A percentile compares a stretch with the other conserved stretches of the same genome.
Evolutionary conservation across 2,329 filamentous ascomycete species (phyloP).

Genomic region (Leptographium procerum): DNA sequence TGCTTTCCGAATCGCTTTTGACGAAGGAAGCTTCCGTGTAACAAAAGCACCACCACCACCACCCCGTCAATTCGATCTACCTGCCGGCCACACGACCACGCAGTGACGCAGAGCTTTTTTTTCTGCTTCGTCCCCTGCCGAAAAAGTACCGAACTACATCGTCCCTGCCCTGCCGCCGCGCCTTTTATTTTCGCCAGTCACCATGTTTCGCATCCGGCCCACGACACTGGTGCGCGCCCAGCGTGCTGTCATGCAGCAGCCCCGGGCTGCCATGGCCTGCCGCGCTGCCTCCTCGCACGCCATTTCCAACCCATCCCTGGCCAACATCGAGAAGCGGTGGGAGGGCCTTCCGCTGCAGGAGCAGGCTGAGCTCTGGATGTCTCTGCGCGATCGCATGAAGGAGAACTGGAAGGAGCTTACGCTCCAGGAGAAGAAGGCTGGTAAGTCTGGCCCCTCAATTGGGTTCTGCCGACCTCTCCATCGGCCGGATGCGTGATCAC

Average conservation of each 20-base stretch:
- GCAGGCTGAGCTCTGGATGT: slow-evolving; percentile 99
- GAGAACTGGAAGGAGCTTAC: slow-evolving; percentile 92
- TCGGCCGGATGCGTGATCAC: not conserved
- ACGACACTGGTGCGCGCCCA: slow-evolving; percentile 38
- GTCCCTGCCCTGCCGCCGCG: not conserved
- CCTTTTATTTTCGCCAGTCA: slow-evolving; percentile 13
- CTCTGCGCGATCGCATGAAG: slow-evolving; percentile 97
- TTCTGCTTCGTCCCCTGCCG: not conserved
- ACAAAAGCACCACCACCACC: not conserved
- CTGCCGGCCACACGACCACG: not conserved
- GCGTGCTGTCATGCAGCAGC: slow-evolving; percentile 19
- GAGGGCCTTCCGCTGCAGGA: slow-evolving; percentile 95
- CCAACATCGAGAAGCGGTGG: slow-evolving; percentile 99
- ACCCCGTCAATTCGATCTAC: not conserved
- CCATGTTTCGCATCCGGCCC: slow-evolving; percentile 44
- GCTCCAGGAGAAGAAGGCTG: slow-evolving; percentile 95
- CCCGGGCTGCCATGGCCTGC: slow-evolving; percentile 30
- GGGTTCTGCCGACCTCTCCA: not conserved
- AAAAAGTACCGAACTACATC: not conserved
- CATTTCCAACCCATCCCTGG: slow-evolving; percentile 94
- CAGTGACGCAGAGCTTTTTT: not conserved
- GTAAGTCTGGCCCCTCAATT: slow-evolving; percentile 46
- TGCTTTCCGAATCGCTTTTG: slow-evolving; percentile 2
- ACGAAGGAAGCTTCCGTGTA: not conserved
- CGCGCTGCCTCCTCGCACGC: slow-evolving; percentile 64